A percentile compares a stretch with the other conserved stretches of the same genome.
These are phyloP conservation scores for Botryosphaeria dothidea DNA, from an alignment of 2,329 filamentous ascomycete species.

Conservation along the genomic window DNA sequence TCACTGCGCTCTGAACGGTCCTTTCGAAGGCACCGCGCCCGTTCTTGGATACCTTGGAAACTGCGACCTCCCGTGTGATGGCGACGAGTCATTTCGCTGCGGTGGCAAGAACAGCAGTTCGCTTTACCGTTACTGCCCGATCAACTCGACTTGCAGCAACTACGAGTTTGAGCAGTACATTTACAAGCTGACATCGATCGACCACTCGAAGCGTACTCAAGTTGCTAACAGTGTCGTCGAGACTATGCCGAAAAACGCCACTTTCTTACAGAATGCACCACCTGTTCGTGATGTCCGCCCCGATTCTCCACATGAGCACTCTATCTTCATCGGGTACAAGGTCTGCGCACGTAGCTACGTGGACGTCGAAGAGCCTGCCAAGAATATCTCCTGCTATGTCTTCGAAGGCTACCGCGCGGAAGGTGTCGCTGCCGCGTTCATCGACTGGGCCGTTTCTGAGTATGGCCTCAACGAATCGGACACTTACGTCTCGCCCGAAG, in stretches of 20 bases:
- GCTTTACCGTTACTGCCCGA: background rate
- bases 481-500: background rate
- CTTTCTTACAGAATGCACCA: background rate
- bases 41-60: background rate
- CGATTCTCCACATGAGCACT: background rate
- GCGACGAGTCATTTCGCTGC: background rate
- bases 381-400: background rate
- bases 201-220: background rate
- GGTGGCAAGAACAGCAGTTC: background rate
- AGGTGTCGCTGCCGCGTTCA: background rate
- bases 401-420: background rate
- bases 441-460: background rate
- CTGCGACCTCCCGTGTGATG: background rate
- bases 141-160: background rate
- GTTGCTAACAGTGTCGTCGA: background rate
- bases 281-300: background rate
- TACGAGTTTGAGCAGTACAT: background rate
- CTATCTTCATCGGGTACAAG: background rate
- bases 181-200: background rate
- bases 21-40: background rate
- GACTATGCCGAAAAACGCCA: background rate
- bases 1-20: background rate
- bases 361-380: background rate
- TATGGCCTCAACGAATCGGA: background rate
- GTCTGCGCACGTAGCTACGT: background rate